Conservation (phyloP, 345 rosid species). For the Bruguiera parviflora region DNA sequence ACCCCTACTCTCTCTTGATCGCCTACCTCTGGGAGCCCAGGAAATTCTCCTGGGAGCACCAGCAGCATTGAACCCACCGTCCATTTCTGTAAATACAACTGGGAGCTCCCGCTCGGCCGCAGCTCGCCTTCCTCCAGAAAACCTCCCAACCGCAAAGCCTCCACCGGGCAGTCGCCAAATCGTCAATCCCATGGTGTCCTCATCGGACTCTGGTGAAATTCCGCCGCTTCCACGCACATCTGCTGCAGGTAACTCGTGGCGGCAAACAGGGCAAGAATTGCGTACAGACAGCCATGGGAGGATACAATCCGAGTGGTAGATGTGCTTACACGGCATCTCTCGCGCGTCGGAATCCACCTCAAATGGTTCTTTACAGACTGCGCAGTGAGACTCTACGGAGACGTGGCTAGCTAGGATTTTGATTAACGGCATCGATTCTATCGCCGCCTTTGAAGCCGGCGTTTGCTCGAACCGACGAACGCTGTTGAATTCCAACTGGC, state of each 20-base stretch:
- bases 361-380: constrained; percentile 54
- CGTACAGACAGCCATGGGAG: constrained; percentile 52
- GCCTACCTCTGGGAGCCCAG: constrained; percentile 44
- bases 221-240: constrained; percentile 10
- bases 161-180: constrained; percentile 65
- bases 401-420: constrained; percentile 36
- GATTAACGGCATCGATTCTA: constrained; percentile 56
- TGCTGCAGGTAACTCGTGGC: constrained; percentile 44
- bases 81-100: constrained; percentile 55
- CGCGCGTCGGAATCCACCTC: constrained; percentile 46
- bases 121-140: constrained; percentile 40
- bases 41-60: constrained; percentile 35
- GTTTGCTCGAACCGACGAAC: constrained; percentile 43
- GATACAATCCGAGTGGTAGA: constrained; percentile 54
- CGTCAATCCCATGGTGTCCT: constrained; percentile 42
- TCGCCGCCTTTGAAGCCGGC: constrained; percentile 57
- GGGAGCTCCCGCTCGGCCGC: constrained; percentile 45
- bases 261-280: constrained; percentile 60
- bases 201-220: constrained; percentile 15
- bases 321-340: constrained; percentile 64
- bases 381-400: constrained; percentile 41
- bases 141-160: constrained; percentile 60
- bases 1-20: constrained; percentile 44
- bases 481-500: constrained; percentile 47
- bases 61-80: constrained; percentile 38